Evolutionary conservation across 2,329 filamentous ascomycete genomes (phyloP).

Genomic region (Verticillium longisporum): DNA sequence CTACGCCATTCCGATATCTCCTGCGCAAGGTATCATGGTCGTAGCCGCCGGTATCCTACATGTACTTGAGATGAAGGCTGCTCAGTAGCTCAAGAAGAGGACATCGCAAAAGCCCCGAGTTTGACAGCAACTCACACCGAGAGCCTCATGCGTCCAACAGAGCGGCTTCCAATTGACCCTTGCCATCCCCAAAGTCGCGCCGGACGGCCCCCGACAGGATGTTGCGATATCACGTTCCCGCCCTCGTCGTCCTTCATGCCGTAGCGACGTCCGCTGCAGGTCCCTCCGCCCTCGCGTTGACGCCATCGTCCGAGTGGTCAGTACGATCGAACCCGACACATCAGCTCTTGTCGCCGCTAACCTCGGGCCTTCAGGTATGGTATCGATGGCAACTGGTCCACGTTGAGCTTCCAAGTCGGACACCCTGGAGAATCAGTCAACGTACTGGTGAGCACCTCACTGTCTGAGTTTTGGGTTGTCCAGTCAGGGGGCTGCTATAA

Average conservation of each 20-base stretch:
- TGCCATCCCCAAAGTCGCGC: not conserved
- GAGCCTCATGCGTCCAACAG: not conserved
- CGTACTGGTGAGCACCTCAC: slow-evolving; percentile 53
- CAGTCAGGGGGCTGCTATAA: slow-evolving; percentile 47
- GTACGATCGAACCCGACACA: not conserved
- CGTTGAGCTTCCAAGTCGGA: slow-evolving; percentile 55
- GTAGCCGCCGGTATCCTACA: not conserved
- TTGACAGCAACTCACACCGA: not conserved
- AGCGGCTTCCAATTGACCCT: not conserved
- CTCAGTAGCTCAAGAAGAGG: not conserved
- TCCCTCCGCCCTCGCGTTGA: slow-evolving; percentile 10
- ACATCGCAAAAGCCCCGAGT: not conserved
- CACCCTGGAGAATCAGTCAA: slow-evolving; percentile 27
- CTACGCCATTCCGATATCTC: not conserved
- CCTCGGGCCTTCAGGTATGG: slow-evolving; percentile 40
- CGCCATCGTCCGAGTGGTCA: slow-evolving; percentile 9
- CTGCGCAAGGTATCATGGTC: not conserved
- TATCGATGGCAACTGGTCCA: slow-evolving; percentile 66
- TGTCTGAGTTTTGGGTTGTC: slow-evolving; percentile 67
- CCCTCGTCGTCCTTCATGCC: slow-evolving; percentile 7
- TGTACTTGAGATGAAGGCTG: not conserved
- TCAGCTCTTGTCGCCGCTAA: slow-evolving; percentile 3
- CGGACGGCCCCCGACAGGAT: not conserved
- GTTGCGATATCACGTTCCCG: not conserved
- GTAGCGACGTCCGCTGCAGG: slow-evolving; percentile 5